Evolutionary conservation across 1,284 basidiomycete genomes (phyloP).

Genomic region (Melampsora abietis-canadensis): DNA sequence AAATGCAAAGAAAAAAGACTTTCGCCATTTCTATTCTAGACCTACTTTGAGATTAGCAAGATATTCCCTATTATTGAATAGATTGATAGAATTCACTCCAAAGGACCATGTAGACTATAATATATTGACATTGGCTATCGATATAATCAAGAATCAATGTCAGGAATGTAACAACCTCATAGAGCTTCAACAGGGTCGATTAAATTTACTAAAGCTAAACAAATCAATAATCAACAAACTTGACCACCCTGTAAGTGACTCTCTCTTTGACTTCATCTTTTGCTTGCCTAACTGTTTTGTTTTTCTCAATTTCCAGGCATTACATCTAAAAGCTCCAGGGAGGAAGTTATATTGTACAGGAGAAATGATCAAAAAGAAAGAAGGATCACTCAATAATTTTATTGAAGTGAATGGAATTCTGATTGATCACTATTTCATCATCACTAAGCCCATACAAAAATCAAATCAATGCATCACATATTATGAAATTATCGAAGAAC

Average conservation of each 20-base stretch:
- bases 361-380: conserved; percentile 77
- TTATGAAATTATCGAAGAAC: conserved; percentile 28
- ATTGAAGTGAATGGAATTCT: conserved; percentile 79
- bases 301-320: conserved; percentile 12
- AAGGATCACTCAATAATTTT: conserved; percentile 67
- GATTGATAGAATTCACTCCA: conserved; percentile 75
- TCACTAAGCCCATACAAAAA: conserved; percentile 31
- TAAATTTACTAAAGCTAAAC: conserved; percentile 25
- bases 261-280: not conserved
- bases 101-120: conserved; percentile 72
- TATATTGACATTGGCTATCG: conserved; percentile 75
- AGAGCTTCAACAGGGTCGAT: conserved; percentile 25
- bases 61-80: conserved; percentile 81
- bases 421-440: conserved; percentile 82
- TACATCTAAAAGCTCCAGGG: conserved; percentile 29
- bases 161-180: conserved; percentile 25
- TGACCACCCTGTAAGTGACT: conserved; percentile 28
- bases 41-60: conserved; percentile 85
- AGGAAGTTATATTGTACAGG: conserved; percentile 63
- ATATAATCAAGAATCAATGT: conserved; percentile 75
- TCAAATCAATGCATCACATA: not conserved
- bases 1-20: conserved; percentile 64
- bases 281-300: not conserved
- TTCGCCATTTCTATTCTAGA: conserved; percentile 76
- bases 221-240: conserved; percentile 25